Conservation (phyloP, 2,329 filamentous ascomycete species). For the Hypocreales sp. region DNA sequence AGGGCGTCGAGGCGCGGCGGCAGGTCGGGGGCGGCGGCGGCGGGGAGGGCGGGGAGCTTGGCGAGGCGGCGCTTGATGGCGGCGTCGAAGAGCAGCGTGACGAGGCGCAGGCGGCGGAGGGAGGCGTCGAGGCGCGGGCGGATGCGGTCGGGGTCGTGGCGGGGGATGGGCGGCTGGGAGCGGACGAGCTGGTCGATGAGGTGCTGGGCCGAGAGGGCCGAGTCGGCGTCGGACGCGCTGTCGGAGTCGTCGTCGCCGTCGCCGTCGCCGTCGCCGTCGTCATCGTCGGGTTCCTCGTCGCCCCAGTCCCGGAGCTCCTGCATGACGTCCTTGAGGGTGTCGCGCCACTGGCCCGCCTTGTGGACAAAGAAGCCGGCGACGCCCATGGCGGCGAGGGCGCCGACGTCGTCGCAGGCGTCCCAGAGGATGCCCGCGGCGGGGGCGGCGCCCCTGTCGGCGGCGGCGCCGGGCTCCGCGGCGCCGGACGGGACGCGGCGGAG, state of each 20-base stretch:
- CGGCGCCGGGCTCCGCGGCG: slow-evolving; percentile 8
- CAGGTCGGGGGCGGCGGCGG: slow-evolving; percentile 14
- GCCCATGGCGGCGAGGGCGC: slow-evolving; percentile 47
- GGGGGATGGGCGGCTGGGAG: slow-evolving; percentile 43
- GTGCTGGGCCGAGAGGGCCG: slow-evolving; percentile 28
- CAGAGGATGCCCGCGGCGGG: slow-evolving; percentile 65
- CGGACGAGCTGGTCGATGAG: slow-evolving; percentile 55
- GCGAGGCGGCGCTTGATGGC: slow-evolving; percentile 55
- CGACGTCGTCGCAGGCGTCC: slow-evolving; percentile 65
- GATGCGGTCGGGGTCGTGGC: slow-evolving; percentile 46
- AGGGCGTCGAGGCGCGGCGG: slow-evolving; percentile 37
- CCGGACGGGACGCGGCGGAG: slow-evolving; percentile 34
- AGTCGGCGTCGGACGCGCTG: slow-evolving; percentile 25
- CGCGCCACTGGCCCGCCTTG: slow-evolving; percentile 59
- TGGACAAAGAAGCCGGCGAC: slow-evolving; percentile 54
- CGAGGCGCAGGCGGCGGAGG: slow-evolving; percentile 49
- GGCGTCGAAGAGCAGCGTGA: slow-evolving; percentile 53
- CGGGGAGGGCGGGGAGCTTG: slow-evolving; percentile 30
- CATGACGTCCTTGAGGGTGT: slow-evolving; percentile 66
- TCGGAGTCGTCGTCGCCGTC: slow-evolving; percentile 23
- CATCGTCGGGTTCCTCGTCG: slow-evolving; percentile 51
- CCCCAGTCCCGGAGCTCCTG: slow-evolving; percentile 82
- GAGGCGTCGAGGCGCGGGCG: slow-evolving; percentile 49
- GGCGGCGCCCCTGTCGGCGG: slow-evolving; percentile 32
- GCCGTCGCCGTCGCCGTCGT: slow-evolving; percentile 35